Base-by-base conservation (phyloP, 345 rosid genomes). In the Isatis tinctoria region DNA sequence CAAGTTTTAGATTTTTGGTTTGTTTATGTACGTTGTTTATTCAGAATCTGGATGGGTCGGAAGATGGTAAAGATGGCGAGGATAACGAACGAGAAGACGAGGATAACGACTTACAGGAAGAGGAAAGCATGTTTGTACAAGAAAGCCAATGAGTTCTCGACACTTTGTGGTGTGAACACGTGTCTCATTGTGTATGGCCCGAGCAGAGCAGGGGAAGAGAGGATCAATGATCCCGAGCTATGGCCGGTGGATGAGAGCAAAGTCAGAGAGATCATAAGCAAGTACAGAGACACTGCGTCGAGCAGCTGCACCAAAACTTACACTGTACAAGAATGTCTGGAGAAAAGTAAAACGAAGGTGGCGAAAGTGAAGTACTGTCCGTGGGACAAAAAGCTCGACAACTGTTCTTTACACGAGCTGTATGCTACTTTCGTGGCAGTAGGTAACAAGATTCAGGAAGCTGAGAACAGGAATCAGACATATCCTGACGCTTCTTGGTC, bases 171-270 rank as follows among this genome's bases (percentile, higher is more conserved):
- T 8, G 77, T 83, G 6, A 67, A 79, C n/a, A 68, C 82, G 0
- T 78, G 84, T 73, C 41, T 83, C 61, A 68, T 83, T 49, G 73
- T 83, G 56, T 80, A 80, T 5, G 83, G 84, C 0, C 84, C 82
- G 1, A 56, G 9, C 37, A 67, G 27, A 66, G 62, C 45, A 24
- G 81, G 76, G 10, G 77, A 71, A 8, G 76, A 77, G 63, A 11
- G 54, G 57, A 62, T 60, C 11, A 1, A 18, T 26, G 73, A 64
- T 20, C 74, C 76, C 0, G 86, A 78, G 16, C 22, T 72, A 20
- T 83, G 82, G 82, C 84, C 86, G 0, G 36, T 11, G 20, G 67
- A 80, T 3, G 65, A 44, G 16, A 49, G 17, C 16, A 77, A 72
- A 33, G 75, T 80, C 47, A 22, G 69, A 44, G 40, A 71, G 40